Base-by-base conservation (phyloP, 352 stramenopile genomes). In the Salisapilia sapeloensis region DNA sequence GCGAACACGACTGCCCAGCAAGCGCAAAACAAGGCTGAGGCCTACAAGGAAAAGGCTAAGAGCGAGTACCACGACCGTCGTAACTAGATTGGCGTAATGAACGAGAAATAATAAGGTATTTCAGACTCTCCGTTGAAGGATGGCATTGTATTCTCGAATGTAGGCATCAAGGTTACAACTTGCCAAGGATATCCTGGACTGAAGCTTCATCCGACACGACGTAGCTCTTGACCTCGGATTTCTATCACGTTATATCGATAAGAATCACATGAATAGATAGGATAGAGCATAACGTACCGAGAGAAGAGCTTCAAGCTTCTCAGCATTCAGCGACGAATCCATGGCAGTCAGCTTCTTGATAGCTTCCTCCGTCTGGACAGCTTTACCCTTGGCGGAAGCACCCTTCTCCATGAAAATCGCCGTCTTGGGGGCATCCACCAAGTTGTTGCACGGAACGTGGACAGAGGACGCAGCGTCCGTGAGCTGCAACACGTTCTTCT, bases 391-490 rank as follows among this genome's bases (percentile, higher is more conserved):
- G 28, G 44, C 44, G 4, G 58, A 37, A n/a, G n/a, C n/a, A n/a
- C n/a, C n/a, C 41, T 70, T 72, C 39, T 75, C 56, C 22, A 82
- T 58, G 34, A 84, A 80, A 18, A 81, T 43, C 14, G 60, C 66
- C 14, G 62, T 62, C 42, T 49, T 61, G 8, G 65, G 65, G 25
- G 64, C 52, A 37, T 74, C 52, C 46, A 81, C 69, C 21, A 84
- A 39, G 56, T 81, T 81, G 60, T 81, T 69, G 54, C 64, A 84
- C 33, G 62, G 64, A 49, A 84, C 65, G 33, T 79, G 51, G 18
- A 84, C 62, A n/a, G n/a, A n/a, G n/a, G n/a, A n/a, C 4, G 65
- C 66, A 6, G 47, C 43, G 18, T 56, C 69, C 26, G 38, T 56
- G 39, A 67, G 55, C 4, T 60, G 47, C 10, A 53, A 29, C 16